A percentile compares a stretch with the other conserved stretches of the same genome.
phyloP scores from a whole-genome alignment of 768 basidiomycete species.

The Lactifluus subvellereus region DNA sequence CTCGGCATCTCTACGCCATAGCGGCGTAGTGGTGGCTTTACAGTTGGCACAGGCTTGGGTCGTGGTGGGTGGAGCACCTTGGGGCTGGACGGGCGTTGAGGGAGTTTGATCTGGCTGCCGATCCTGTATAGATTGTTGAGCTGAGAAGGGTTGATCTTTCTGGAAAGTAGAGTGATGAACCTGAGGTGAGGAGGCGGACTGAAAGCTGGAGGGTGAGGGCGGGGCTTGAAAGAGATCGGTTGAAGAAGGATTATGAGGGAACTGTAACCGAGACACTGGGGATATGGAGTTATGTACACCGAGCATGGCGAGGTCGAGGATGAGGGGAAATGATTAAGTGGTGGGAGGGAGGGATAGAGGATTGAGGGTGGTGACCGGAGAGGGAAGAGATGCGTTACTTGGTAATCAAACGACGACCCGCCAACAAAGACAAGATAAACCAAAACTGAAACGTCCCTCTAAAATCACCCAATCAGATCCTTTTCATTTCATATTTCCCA shows the following conservation, averaged over 20 bases:
- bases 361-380: constrained; percentile 13
- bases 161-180: constrained; percentile 8
- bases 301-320: constrained; percentile 13
- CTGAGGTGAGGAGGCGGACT: constrained; percentile 19
- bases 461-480: constrained; percentile 22
- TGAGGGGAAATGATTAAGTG: background rate
- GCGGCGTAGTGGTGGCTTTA: constrained; percentile 69
- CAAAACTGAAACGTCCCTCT: background rate
- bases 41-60: constrained; percentile 56
- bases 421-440: constrained; percentile 6
- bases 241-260: constrained; percentile 19
- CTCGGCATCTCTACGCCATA: constrained; percentile 78
- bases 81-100: constrained; percentile 17
- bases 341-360: background rate
- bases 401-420: constrained; percentile 16
- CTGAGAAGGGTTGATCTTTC: constrained; percentile 16
- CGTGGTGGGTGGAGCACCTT: background rate
- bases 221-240: constrained; percentile 21
- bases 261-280: constrained; percentile 22
- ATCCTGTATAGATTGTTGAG: constrained; percentile 17
- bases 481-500: constrained; percentile 14
- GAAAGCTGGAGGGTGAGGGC: constrained; percentile 16
- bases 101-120: constrained; percentile 12
- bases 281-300: constrained; percentile 21
- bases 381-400: constrained; percentile 7